phyloP scores from a whole-genome alignment of 768 basidiomycete species.

The Phanerodontia chrysosporium region DNA sequence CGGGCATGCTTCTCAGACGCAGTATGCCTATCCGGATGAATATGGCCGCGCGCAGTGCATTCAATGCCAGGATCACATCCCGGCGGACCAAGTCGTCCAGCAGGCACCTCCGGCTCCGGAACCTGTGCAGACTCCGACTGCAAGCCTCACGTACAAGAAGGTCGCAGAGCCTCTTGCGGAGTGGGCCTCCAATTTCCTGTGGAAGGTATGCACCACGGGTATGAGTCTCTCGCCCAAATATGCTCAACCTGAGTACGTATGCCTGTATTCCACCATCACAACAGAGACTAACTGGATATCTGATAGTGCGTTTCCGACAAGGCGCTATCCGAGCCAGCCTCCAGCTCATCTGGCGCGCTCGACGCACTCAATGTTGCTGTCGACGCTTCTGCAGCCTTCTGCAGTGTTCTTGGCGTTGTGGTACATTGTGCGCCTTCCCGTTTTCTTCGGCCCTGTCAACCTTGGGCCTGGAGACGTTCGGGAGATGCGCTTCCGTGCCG shows the following conservation, averaged over 20 bases:
- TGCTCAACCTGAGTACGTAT: conserved; percentile 51
- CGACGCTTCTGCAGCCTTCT: conserved; percentile 78
- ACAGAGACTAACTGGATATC: background rate
- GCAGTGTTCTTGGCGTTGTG: conserved; percentile 74
- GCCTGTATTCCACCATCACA: background rate
- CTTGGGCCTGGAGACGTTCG: conserved; percentile 51
- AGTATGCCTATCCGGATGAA: conserved; percentile 19
- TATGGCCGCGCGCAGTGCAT: conserved; percentile 26
- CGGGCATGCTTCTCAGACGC: conserved; percentile 8
- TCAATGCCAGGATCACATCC: conserved; percentile 21
- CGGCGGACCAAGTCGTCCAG: conserved; percentile 22
- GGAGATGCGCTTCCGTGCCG: conserved; percentile 59
- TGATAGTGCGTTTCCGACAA: conserved; percentile 1
- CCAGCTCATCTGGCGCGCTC: conserved; percentile 54
- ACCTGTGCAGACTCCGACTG: conserved; percentile 41
- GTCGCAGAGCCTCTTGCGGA: conserved; percentile 74
- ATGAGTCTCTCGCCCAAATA: conserved; percentile 53
- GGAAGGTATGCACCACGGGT: conserved; percentile 79
- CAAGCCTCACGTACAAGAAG: conserved; percentile 60
- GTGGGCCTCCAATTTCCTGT: conserved; percentile 76
- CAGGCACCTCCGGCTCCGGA: conserved; percentile 39
- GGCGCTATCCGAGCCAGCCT: conserved; percentile 41
- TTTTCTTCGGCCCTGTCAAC: conserved; percentile 52
- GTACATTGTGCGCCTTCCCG: conserved; percentile 78
- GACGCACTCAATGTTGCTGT: conserved; percentile 69